These are phyloP conservation scores for Terana coerulea DNA, from an alignment of 768 basidiomycete species.

Conservation along the genomic window DNA sequence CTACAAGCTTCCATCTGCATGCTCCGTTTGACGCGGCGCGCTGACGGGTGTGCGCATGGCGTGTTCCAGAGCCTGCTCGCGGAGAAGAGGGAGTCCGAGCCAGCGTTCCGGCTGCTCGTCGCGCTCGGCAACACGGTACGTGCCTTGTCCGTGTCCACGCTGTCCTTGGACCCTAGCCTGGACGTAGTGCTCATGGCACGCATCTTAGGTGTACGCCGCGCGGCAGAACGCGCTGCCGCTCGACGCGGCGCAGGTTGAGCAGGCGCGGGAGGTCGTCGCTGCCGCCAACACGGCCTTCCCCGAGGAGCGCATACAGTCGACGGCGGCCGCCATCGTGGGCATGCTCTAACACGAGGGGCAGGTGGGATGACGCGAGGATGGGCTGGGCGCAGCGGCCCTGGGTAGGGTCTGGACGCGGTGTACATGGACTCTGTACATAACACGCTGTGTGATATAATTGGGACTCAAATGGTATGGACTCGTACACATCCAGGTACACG, in stretches of 20 bases:
- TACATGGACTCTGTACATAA: no score
- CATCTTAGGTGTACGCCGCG: conserved; percentile 44
- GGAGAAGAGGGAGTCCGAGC: conserved; percentile 59
- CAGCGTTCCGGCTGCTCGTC: conserved; percentile 65
- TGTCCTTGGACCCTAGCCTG: not conserved
- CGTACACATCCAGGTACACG: no score
- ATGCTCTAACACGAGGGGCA: conserved; percentile 35
- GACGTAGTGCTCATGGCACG: no score
- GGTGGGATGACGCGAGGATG: no score
- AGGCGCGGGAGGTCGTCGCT: conserved; percentile 37
- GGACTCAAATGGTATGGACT: no score
- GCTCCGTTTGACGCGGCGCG: no score
- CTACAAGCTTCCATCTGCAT: no score
- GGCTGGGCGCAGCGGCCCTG: no score
- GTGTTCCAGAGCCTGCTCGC: conserved; percentile 38
- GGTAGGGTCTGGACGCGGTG: no score
- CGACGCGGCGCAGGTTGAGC: conserved; percentile 35
- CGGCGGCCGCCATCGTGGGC: conserved; percentile 45
- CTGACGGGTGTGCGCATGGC: not conserved
- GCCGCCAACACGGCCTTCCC: conserved; percentile 44
- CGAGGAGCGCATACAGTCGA: conserved; percentile 54
- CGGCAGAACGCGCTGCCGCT: conserved; percentile 35
- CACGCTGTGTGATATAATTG: no score
- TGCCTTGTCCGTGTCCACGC: not conserved
- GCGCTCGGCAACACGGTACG: conserved; percentile 71